These are phyloP conservation scores for Penicillium sp. DNA, from an alignment of 2,329 filamentous ascomycete species.

Conservation along the genomic window DNA sequence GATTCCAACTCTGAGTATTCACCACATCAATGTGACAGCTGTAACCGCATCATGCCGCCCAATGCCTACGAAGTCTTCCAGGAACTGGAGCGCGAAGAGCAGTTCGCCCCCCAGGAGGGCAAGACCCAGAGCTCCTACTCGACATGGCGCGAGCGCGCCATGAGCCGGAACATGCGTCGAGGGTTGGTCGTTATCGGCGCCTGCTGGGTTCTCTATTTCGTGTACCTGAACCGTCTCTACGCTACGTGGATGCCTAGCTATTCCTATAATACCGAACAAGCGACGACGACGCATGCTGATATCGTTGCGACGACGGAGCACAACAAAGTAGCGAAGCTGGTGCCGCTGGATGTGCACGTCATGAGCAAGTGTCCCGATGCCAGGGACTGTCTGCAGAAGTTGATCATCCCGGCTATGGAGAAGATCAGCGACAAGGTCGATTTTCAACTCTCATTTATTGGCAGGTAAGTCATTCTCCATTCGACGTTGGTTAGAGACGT, in stretches of 20 bases:
- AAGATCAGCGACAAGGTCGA: conserved; percentile 77
- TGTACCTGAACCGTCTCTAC: conserved; percentile 14
- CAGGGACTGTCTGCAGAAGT: conserved; percentile 70
- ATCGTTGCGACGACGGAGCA: conserved; percentile 2
- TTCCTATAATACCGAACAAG: not conserved
- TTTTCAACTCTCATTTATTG: conserved; percentile 88
- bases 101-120: conserved; percentile 11
- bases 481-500: not conserved
- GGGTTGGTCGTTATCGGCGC: conserved; percentile 10
- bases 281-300: not conserved
- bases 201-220: conserved; percentile 14
- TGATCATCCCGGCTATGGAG: conserved; percentile 86
- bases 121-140: conserved; percentile 1
- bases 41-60: conserved; percentile 12
- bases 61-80: conserved; percentile 13
- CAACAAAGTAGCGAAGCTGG: conserved; percentile 27
- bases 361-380: conserved; percentile 98
- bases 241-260: not conserved
- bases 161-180: conserved; percentile 10
- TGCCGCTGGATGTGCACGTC: conserved; percentile 88
- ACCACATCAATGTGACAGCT: not conserved
- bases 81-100: conserved; percentile 13
- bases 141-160: conserved; percentile 13
- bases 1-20: not conserved
- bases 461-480: conserved; percentile 52